Evolutionary conservation across 805 yeast species (phyloP).

Genomic region (Ogataea paradorogensis): DNA sequence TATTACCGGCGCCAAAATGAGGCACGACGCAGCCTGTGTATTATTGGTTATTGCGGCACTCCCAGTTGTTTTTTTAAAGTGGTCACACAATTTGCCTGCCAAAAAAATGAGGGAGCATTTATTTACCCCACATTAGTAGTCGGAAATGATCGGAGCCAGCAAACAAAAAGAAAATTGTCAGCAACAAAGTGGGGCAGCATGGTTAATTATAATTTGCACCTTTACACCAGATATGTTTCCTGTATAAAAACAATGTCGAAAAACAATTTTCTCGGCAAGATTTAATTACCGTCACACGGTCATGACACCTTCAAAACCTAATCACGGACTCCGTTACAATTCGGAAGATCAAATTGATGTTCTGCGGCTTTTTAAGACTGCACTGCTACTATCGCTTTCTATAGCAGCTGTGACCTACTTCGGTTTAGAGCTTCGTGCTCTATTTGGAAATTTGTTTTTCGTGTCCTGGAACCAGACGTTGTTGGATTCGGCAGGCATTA

Average conservation of each 20-base stretch:
- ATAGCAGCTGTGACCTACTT: conserved; percentile 10
- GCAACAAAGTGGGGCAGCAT: conserved; percentile 9
- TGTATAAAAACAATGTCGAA: not conserved
- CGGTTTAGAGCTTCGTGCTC: conserved; percentile 12
- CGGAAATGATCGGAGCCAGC: conserved; percentile 11
- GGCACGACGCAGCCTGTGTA: conserved; percentile 1
- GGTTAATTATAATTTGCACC: not conserved
- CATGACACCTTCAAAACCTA: conserved; percentile 3
- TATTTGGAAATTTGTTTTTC: conserved; percentile 11
- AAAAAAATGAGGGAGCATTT: not conserved
- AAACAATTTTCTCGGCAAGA: not conserved
- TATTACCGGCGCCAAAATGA: not conserved
- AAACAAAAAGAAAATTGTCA: conserved; percentile 3
- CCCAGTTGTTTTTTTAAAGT: conserved; percentile 1
- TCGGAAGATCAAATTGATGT: conserved; percentile 8
- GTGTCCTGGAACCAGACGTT: conserved; percentile 6
- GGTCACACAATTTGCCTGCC: conserved; percentile 10
- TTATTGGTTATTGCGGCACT: conserved; percentile 6
- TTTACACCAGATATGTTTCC: not conserved
- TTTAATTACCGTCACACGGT: not conserved
- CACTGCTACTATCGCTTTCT: conserved; percentile 15
- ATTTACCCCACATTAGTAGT: conserved; percentile 12
- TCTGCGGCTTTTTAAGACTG: conserved; percentile 20
- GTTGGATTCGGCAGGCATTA: conserved; percentile 16
- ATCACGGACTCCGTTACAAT: conserved; percentile 8